Evolutionary conservation across 768 basidiomycete species (phyloP).

Genomic region (Pleurotus citrinopileatus): DNA sequence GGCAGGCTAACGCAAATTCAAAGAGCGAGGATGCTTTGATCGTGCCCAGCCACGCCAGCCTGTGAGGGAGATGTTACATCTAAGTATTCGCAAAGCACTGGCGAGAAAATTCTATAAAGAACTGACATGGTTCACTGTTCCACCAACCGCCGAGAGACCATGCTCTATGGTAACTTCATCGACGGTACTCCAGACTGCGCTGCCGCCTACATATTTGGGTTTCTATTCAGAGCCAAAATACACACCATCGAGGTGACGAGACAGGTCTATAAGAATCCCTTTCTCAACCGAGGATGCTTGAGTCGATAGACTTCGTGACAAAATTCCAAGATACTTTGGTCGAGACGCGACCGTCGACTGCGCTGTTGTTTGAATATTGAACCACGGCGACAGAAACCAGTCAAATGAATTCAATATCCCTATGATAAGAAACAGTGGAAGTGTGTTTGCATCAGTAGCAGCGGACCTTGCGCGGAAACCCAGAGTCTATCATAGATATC

Average conservation of each 20-base stretch:
- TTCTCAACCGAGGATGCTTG: slow-evolving; percentile 34
- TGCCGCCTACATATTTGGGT: slow-evolving; percentile 33
- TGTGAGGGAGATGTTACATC: slow-evolving; percentile 12
- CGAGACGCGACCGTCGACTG: too few species aligned
- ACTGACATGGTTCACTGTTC: slow-evolving; percentile 45
- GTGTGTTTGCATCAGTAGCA: too few species aligned
- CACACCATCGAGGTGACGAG: slow-evolving; percentile 25
- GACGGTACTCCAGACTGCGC: slow-evolving; percentile 34
- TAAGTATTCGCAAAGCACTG: neutral
- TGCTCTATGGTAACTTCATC: slow-evolving; percentile 33
- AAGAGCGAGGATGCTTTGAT: neutral
- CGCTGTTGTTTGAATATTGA: too few species aligned
- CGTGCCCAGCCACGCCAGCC: slow-evolving; percentile 52
- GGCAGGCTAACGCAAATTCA: slow-evolving; percentile 30
- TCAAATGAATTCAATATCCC: too few species aligned
- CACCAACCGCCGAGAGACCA: slow-evolving; percentile 36
- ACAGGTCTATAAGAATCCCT: slow-evolving; percentile 40
- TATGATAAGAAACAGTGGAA: too few species aligned
- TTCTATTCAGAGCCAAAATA: slow-evolving; percentile 28
- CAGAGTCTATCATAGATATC: too few species aligned
- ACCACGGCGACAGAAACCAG: too few species aligned
- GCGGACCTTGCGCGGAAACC: too few species aligned
- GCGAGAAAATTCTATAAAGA: too few species aligned
- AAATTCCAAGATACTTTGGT: too few species aligned
- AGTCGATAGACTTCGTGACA: too few species aligned